Evolutionary conservation across 148 eudicot genomes (phyloP).

Genomic region (Nepenthes mirabilis): DNA sequence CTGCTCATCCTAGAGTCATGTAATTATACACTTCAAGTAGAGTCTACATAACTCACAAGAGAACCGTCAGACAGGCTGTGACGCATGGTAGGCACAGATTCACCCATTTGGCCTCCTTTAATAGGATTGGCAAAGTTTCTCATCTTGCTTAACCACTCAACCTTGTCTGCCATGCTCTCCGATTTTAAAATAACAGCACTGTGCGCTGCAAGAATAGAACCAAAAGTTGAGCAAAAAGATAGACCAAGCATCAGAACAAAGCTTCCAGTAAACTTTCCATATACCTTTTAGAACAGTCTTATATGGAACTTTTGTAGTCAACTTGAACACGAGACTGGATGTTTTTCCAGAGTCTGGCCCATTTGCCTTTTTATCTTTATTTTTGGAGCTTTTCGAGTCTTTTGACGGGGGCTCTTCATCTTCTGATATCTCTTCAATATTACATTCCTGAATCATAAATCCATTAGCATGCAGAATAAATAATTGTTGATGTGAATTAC

Average conservation of each 20-base stretch:
- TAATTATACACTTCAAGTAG: neutral
- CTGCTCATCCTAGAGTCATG: neutral
- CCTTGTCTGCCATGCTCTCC: constrained; percentile 74
- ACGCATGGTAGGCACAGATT: constrained; percentile 54
- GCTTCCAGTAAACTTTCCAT: neutral
- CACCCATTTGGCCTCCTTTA: constrained; percentile 64
- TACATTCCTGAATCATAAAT: constrained; percentile 53
- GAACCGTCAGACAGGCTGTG: constrained; percentile 94
- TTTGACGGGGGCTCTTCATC: constrained; percentile 77
- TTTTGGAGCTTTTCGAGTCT: constrained; percentile 34
- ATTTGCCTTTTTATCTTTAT: constrained; percentile 72
- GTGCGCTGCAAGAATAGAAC: constrained; percentile 52
- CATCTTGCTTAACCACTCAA: constrained; percentile 83
- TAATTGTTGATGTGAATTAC: neutral
- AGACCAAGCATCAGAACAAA: neutral
- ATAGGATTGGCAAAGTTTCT: constrained; percentile 43
- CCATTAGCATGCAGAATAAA: neutral
- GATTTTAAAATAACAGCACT: constrained; percentile 88
- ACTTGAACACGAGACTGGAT: constrained; percentile 64
- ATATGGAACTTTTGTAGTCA: constrained; percentile 85
- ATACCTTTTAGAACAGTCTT: constrained; percentile 96
- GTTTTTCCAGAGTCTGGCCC: constrained; percentile 55
- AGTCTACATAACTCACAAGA: constrained; percentile 45
- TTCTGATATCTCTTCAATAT: constrained; percentile 77
- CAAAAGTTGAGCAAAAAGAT: neutral